Base-by-base conservation (phyloP, 768 basidiomycete species). In the Amanita phalloides region DNA sequence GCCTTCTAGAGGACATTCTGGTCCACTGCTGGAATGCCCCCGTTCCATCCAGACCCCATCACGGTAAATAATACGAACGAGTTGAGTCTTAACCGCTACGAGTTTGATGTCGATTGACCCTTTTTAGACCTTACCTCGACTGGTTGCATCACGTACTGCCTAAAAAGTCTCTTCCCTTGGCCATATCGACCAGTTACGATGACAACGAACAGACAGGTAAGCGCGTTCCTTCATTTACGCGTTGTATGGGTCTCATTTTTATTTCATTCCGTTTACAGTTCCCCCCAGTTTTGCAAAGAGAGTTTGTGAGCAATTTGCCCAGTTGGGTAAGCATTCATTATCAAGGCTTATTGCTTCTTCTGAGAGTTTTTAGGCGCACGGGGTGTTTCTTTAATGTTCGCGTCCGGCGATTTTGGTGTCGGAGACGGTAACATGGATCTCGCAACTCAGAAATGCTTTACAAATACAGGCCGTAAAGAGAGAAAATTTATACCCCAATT, bases 401-500 rank as follows among this genome's bases (percentile, higher is more conserved):
- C 77, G 7, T 81, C 80, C 26, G 84, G 85, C n/a, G 84, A 87
- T 54, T 62, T 62, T 4, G 85, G 85, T 28, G 84, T 84, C 8
- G 84, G 85, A 2, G 83, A 79, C 58, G 72, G 75, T 13, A 56
- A 80, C 54, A 30, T 72, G 1, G 51, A 82, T 59, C 78, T 78
- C 6, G 66, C 67, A 0, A 76, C 71, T 6, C 74, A 78, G 46
- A 20, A 61, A 42, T 86, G 85, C 58, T 66, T 69, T 57, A 73
- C 79, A 6, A 86, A 84, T 57, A 71, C 78, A 53, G 82, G 79
- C 14, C 60, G 52, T n/a, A 80, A 80, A 56, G 56, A 35, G 11
- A 75, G 72, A 1, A 54, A 60, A 43, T 87, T 86, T 64, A 60
- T 76, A 7, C 77, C 78, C 0, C 35, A 43, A 2, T 88, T 87